Conservation (phyloP, 2,329 filamentous ascomycete genomes). For the Rhynchosporium agropyri region DNA sequence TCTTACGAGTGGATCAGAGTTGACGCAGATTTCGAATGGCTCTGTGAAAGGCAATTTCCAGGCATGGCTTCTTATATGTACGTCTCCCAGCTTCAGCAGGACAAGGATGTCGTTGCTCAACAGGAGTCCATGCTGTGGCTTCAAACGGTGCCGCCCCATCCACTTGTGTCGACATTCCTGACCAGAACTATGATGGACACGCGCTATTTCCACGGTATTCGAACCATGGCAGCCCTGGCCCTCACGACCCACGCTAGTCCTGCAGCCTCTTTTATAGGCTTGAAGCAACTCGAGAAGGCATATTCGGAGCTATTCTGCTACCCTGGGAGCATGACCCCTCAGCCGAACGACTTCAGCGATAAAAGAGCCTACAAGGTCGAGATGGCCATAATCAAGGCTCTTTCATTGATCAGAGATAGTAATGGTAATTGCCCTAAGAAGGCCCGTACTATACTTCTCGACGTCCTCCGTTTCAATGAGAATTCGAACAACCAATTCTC, state of each 20-base stretch:
- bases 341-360: slow-evolving; percentile 89
- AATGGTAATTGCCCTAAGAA: slow-evolving; percentile 76
- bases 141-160: slow-evolving; percentile 66
- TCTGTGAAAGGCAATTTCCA: slow-evolving; percentile 76
- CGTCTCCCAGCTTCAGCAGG: slow-evolving; percentile 93
- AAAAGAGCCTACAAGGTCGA: slow-evolving; percentile 84
- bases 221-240: slow-evolving; percentile 79
- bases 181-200: slow-evolving; percentile 87
- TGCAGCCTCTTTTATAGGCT: slow-evolving; percentile 73
- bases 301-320: slow-evolving; percentile 90
- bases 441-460: slow-evolving; percentile 82
- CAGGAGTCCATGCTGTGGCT: slow-evolving; percentile 78
- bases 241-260: slow-evolving; percentile 76
- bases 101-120: slow-evolving; percentile 92
- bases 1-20: slow-evolving; percentile 99
- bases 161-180: slow-evolving; percentile 85
- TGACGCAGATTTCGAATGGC: slow-evolving; percentile 98
- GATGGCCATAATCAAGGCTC: slow-evolving; percentile 77
- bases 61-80: slow-evolving; percentile 97
- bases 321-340: slow-evolving; percentile 74
- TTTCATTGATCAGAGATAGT: slow-evolving; percentile 75
- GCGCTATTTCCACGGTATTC: slow-evolving; percentile 92
- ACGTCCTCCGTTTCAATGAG: slow-evolving; percentile 91
- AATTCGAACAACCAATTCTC: slow-evolving; percentile 89
- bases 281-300: slow-evolving; percentile 80